phyloP scores from a whole-genome alignment of 176 grass and related monocot genomes.

The Lolium multiflorum region DNA sequence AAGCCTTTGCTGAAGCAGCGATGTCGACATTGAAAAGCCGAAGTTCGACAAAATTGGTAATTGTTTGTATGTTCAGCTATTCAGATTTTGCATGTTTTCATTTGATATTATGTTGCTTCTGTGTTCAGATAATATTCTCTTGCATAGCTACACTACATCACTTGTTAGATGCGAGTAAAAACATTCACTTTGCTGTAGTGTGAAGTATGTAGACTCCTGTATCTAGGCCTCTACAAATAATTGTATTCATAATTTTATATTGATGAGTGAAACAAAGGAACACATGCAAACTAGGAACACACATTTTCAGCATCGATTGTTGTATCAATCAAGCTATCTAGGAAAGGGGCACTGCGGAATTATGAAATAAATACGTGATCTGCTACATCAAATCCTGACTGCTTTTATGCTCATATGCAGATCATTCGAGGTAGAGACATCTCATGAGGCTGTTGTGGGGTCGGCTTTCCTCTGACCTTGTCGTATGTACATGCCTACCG shows the following conservation, averaged over 20 bases:
- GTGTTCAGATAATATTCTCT: neutral
- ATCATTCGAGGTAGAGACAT: conserved; percentile 43
- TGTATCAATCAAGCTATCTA: conserved; percentile 8
- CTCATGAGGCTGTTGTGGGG: neutral
- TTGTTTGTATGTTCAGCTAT: neutral
- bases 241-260: neutral
- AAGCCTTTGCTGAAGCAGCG: conserved; percentile 83
- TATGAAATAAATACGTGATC: neutral
- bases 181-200: neutral
- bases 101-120: neutral
- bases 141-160: neutral
- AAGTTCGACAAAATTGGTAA: conserved; percentile 73
- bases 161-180: neutral
- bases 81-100: neutral
- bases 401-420: conserved; percentile 20
- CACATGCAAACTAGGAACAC: neutral
- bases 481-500: conserved; percentile 14
- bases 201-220: neutral
- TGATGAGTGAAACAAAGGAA: neutral
- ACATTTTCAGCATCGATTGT: neutral
- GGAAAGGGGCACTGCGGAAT: neutral
- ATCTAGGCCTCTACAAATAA: neutral
- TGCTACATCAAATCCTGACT: neutral
- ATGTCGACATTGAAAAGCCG: conserved; percentile 59
- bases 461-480: conserved; percentile 18